Conservation (phyloP, 2,329 filamentous ascomycete species). For the Fusarium sambucinum region DNA sequence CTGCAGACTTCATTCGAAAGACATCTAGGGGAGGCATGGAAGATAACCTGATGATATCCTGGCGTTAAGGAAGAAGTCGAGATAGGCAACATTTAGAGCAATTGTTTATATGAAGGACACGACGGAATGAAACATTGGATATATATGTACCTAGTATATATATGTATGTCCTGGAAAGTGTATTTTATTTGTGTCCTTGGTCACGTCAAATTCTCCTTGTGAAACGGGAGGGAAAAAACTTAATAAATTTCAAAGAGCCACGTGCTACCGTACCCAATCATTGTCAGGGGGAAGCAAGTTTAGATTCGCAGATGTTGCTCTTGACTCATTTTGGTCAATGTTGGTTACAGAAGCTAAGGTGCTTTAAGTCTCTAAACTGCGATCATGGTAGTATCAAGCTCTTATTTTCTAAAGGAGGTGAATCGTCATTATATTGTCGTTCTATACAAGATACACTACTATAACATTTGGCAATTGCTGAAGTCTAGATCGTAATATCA, state of each 20-base stretch:
- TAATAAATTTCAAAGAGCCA: neutral
- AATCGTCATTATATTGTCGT: neutral
- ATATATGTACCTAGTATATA: neutral
- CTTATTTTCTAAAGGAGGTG: neutral
- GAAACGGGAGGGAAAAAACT: too few species aligned
- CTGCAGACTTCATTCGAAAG: conserved; percentile 16
- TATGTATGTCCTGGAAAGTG: neutral
- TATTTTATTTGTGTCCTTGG: neutral
- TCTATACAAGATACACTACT: neutral
- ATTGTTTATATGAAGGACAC: conserved; percentile 32
- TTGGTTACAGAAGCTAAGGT: neutral
- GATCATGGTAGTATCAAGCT: neutral
- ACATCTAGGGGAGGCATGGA: conserved; percentile 21
- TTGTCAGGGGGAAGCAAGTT: neutral
- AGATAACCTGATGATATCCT: conserved; percentile 38
- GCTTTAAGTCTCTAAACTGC: neutral
- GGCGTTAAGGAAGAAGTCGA: conserved; percentile 38
- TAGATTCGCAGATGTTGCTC: neutral
- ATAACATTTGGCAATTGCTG: neutral
- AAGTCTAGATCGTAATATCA: neutral
- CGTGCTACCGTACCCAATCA: neutral
- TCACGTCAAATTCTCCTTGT: neutral
- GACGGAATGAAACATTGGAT: conserved; percentile 31
- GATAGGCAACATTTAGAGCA: conserved; percentile 27
- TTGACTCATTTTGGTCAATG: neutral